These are phyloP conservation scores for Nicotiana knightiana DNA, from an alignment of 257 asterid genomes.

Conservation along the genomic window DNA sequence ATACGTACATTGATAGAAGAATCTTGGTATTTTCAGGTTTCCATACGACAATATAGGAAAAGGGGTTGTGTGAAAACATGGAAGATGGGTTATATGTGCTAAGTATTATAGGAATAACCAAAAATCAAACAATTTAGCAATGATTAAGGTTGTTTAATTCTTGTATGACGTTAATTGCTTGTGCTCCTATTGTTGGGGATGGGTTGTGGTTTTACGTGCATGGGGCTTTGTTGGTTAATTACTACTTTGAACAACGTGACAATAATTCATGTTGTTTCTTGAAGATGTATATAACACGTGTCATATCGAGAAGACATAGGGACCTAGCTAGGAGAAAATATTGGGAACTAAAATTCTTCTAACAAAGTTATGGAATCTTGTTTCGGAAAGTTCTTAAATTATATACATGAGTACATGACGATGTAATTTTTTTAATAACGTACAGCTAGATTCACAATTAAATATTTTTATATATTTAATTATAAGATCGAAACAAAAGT, in stretches of 20 bases:
- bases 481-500: too few relatives aligned
- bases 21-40: conserved; percentile 7
- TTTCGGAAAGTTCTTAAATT: background rate
- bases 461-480: too few relatives aligned
- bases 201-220: conserved; percentile 11
- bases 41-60: conserved; percentile 6
- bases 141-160: conserved; percentile 2
- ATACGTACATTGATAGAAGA: background rate
- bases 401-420: background rate
- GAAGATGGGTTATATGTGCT: background rate
- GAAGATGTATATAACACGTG: too few relatives aligned
- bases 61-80: background rate
- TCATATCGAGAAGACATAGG: too few relatives aligned
- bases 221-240: background rate
- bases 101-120: background rate
- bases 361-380: background rate
- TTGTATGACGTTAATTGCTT: background rate
- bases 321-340: too few relatives aligned
- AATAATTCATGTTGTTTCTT: too few relatives aligned
- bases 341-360: background rate
- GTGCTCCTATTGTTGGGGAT: conserved; percentile 7
- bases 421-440: background rate
- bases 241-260: background rate
- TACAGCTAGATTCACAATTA: too few relatives aligned
- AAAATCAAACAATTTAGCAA: background rate